These are phyloP conservation scores for Aspergillus amoenus DNA, from an alignment of 2,329 filamentous ascomycete species.

Conservation along the genomic window DNA sequence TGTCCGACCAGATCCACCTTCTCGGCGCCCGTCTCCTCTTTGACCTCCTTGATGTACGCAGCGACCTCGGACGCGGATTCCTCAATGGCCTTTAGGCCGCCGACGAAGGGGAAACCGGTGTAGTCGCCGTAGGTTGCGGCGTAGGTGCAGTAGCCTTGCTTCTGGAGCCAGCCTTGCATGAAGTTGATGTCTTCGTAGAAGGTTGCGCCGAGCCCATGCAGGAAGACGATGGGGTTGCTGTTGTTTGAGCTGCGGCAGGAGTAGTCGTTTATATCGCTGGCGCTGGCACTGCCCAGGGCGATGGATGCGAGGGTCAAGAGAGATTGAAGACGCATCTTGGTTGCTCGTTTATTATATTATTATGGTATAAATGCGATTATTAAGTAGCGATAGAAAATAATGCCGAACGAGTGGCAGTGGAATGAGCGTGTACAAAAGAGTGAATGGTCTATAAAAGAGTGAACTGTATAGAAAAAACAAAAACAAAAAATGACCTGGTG, in stretches of 20 bases:
- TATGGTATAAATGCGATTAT: not conserved
- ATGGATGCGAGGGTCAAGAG: slow-evolving; percentile 4
- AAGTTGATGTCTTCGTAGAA: slow-evolving; percentile 39
- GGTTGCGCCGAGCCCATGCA: slow-evolving; percentile 40
- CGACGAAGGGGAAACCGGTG: slow-evolving; percentile 36
- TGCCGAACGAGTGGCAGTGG: not conserved
- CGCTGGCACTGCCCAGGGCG: slow-evolving; percentile 14
- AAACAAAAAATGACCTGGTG: too few species aligned
- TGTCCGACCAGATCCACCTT: slow-evolving; percentile 46
- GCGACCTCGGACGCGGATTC: slow-evolving; percentile 43
- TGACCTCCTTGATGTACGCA: slow-evolving; percentile 39
- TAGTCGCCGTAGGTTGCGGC: slow-evolving; percentile 44
- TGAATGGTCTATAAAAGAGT: too few species aligned
- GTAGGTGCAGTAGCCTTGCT: slow-evolving; percentile 44
- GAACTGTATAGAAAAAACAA: too few species aligned
- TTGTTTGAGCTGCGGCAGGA: slow-evolving; percentile 28
- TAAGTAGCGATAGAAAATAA: not conserved
- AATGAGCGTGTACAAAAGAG: not conserved
- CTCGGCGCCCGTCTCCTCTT: slow-evolving; percentile 33
- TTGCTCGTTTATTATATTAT: not conserved
- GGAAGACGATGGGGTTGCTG: slow-evolving; percentile 36
- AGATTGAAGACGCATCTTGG: slow-evolving; percentile 15
- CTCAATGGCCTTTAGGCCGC: slow-evolving; percentile 39
- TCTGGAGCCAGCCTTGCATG: slow-evolving; percentile 36
- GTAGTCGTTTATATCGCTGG: slow-evolving; percentile 35